phyloP scores from a whole-genome alignment of 2,329 filamentous ascomycete genomes.

The Coniella vitis region DNA sequence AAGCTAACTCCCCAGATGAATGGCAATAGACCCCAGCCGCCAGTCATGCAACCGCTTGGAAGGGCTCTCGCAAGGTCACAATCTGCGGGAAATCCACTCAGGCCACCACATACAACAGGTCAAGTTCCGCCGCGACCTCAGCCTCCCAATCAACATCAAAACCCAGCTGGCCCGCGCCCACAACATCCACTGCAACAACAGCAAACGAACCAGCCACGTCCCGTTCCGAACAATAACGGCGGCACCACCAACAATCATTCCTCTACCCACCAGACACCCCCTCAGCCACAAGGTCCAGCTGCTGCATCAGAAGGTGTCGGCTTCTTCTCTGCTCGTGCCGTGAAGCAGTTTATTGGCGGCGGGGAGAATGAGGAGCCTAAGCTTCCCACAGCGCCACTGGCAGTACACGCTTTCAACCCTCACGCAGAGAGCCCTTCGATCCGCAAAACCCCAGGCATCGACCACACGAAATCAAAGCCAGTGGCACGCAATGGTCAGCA shows the following conservation, averaged over 20 bases:
- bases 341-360: constrained; percentile 43
- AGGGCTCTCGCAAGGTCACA: constrained; percentile 25
- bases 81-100: constrained; percentile 25
- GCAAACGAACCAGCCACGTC: constrained; percentile 20
- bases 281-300: constrained; percentile 16
- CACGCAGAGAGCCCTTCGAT: constrained; percentile 77
- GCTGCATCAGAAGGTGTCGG: constrained; percentile 39
- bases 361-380: constrained; percentile 36
- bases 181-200: constrained; percentile 17
- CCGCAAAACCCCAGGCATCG: constrained; percentile 79
- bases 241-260: constrained; percentile 16
- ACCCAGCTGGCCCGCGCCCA: constrained; percentile 14
- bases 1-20: constrained; percentile 24
- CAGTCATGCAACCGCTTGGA: constrained; percentile 33
- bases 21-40: constrained; percentile 21
- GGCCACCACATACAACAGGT: constrained; percentile 29
- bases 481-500: constrained; percentile 53
- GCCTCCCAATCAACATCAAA: constrained; percentile 14
- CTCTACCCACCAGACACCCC: constrained; percentile 19
- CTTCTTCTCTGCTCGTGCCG: constrained; percentile 66
- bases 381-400: constrained; percentile 34
- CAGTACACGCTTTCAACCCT: constrained; percentile 60
- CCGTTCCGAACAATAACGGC: constrained; percentile 13
- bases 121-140: constrained; percentile 7
- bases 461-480: constrained; percentile 71